phyloP scores from a whole-genome alignment of 2,329 filamentous ascomycete species.

The Cytospora piceicola region DNA sequence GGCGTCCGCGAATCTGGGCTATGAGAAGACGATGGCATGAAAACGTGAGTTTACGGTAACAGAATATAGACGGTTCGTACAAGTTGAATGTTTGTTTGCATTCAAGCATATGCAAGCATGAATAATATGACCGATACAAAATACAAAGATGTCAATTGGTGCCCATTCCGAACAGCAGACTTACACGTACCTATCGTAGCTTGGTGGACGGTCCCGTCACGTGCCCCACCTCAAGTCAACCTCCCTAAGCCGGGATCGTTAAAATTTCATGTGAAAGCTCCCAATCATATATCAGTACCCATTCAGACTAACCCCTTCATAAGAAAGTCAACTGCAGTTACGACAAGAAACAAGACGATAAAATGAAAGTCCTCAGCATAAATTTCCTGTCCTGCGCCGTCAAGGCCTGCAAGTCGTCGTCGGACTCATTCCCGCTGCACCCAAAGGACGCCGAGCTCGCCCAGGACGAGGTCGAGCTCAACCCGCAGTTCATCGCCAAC shows the following conservation, averaged over 20 bases:
- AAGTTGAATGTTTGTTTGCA: conserved; percentile 7
- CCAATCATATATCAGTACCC: neutral
- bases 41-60: neutral
- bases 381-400: conserved; percentile 97
- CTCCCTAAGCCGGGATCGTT: conserved; percentile 1
- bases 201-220: conserved; percentile 11
- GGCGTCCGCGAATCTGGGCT: conserved; percentile 40
- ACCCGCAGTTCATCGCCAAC: conserved; percentile 79
- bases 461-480: conserved; percentile 79
- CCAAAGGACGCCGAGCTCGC: conserved; percentile 91
- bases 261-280: conserved; percentile 25
- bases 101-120: no score
- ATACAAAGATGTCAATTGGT: neutral
- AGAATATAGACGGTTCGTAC: neutral
- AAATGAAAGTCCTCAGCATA: conserved; percentile 92
- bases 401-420: conserved; percentile 86
- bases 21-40: conserved; percentile 51
- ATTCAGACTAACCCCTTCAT: neutral
- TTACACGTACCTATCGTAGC: neutral
- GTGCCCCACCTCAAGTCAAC: conserved; percentile 23
- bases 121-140: neutral
- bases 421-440: conserved; percentile 85
- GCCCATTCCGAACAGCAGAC: neutral
- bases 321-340: neutral
- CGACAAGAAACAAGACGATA: conserved; percentile 18